Conservation (phyloP, 2,329 filamentous ascomycete genomes). For the Botrytis porri region DNA sequence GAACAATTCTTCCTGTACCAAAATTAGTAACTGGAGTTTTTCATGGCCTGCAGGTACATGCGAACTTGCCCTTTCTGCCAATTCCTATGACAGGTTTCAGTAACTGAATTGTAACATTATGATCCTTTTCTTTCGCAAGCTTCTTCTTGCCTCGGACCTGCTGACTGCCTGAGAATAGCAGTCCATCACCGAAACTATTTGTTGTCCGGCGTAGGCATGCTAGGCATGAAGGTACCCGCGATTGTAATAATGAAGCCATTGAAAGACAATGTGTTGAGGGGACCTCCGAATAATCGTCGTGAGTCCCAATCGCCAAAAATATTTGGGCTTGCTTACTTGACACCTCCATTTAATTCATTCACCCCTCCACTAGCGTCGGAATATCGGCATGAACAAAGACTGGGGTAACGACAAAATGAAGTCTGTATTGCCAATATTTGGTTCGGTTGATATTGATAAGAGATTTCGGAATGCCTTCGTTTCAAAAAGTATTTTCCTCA, state of each 20-base stretch:
- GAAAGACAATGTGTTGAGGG: slow-evolving; percentile 9
- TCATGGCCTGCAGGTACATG: slow-evolving; percentile 1
- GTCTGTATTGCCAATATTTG: slow-evolving; percentile 3
- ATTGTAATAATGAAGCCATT: slow-evolving; percentile 35
- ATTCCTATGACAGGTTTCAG: slow-evolving; percentile 51
- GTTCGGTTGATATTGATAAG: slow-evolving; percentile 2
- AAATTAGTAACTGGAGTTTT: slow-evolving; percentile 2
- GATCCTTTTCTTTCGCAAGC: slow-evolving; percentile 39
- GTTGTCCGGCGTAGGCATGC: slow-evolving; percentile 34
- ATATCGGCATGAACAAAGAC: neutral
- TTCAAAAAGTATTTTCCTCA: neutral
- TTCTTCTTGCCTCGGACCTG: slow-evolving; percentile 45
- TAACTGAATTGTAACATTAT: slow-evolving; percentile 48
- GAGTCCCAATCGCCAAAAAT: slow-evolving; percentile 15
- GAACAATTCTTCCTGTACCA: slow-evolving; percentile 49
- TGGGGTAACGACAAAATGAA: slow-evolving; percentile 2
- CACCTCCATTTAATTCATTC: slow-evolving; percentile 4
- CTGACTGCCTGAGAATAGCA: slow-evolving; percentile 33
- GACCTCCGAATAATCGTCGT: neutral
- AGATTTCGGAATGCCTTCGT: slow-evolving; percentile 5
- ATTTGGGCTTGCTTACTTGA: slow-evolving; percentile 11
- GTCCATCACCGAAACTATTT: slow-evolving; percentile 27
- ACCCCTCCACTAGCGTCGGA: slow-evolving; percentile 11
- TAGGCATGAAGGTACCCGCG: slow-evolving; percentile 33
- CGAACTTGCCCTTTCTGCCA: slow-evolving; percentile 44